Conservation (phyloP, 306 rosid species). For the Urtica urens region DNA sequence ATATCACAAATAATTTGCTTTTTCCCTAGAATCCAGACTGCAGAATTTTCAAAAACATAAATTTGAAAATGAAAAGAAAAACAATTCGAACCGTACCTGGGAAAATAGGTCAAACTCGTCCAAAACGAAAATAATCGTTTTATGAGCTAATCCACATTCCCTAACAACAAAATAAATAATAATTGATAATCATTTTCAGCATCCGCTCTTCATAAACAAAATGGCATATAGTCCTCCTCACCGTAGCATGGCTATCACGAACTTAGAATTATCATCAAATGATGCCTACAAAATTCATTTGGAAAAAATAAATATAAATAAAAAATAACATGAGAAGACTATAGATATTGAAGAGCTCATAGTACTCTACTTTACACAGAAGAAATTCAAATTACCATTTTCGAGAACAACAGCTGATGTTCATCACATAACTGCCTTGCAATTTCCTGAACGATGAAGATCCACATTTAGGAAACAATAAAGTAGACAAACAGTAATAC, state of each 20-base stretch:
- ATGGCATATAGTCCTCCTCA: slow-evolving; percentile 26
- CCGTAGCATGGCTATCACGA: slow-evolving; percentile 84
- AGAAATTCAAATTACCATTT: slow-evolving; percentile 47
- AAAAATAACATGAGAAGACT: slow-evolving; percentile 13
- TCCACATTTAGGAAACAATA: slow-evolving; percentile 17
- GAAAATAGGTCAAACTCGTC: slow-evolving; percentile 96
- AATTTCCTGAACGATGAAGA: slow-evolving; percentile 63
- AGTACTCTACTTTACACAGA: slow-evolving; percentile 2
- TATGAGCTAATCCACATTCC: slow-evolving; percentile 92
- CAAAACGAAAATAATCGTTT: slow-evolving; percentile 67
- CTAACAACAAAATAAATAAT: slow-evolving; percentile 39
- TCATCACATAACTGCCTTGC: slow-evolving; percentile 82
- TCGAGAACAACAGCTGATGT: slow-evolving; percentile 69
- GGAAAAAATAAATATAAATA: too few relatives aligned
- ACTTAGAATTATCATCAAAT: slow-evolving; percentile 83
- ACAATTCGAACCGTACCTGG: slow-evolving; percentile 44
- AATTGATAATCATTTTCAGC: slow-evolving; percentile 14
- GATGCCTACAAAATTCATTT: slow-evolving; percentile 67
- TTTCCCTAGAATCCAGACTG: slow-evolving; percentile 2
- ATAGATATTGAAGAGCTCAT: too few relatives aligned
- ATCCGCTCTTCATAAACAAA: slow-evolving; percentile 1
- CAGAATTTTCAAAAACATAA: slow-evolving; percentile 15
- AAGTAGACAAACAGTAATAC: neutral
- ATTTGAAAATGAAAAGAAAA: slow-evolving; percentile 1
- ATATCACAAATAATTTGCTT: neutral